These are phyloP conservation scores for Colletotrichum somersetense DNA, from an alignment of 2,329 filamentous ascomycete species.

Conservation along the genomic window DNA sequence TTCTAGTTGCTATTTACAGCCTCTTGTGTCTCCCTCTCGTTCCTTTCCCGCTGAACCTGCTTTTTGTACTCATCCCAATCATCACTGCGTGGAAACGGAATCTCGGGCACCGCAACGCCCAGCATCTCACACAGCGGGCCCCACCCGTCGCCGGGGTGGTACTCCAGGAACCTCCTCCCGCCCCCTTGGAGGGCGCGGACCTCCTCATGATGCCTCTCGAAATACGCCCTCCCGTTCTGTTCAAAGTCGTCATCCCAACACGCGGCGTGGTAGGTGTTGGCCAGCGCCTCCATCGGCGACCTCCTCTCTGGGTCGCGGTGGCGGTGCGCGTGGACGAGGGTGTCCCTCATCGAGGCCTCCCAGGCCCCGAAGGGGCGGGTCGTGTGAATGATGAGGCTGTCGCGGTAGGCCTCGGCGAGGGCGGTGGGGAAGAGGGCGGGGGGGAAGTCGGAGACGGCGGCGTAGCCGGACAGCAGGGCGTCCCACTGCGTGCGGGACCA, in stretches of 20 bases:
- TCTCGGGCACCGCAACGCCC: constrained; percentile 43
- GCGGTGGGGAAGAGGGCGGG: constrained; percentile 63
- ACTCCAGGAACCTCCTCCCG: constrained; percentile 47
- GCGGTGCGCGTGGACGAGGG: constrained; percentile 45
- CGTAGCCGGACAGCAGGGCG: constrained; percentile 49
- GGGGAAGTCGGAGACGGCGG: constrained; percentile 47
- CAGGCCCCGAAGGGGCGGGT: constrained; percentile 70
- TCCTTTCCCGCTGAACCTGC: constrained; percentile 43
- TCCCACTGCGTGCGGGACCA: constrained; percentile 51
- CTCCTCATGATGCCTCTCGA: constrained; percentile 45
- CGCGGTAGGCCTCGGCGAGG: constrained; percentile 71
- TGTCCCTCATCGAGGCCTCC: constrained; percentile 60
- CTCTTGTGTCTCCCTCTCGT: neutral
- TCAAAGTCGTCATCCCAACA: constrained; percentile 50
- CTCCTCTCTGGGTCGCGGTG: constrained; percentile 36
- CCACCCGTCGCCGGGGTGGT: constrained; percentile 47
- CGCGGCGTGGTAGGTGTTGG: constrained; percentile 45
- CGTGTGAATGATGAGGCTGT: constrained; percentile 72
- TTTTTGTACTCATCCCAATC: constrained; percentile 50
- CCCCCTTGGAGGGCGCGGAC: constrained; percentile 42
- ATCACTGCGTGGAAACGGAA: constrained; percentile 47
- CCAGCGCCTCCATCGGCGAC: constrained; percentile 45
- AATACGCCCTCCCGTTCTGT: constrained; percentile 43
- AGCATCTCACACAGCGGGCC: constrained; percentile 48
- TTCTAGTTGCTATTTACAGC: neutral